Evolutionary conservation across 208 protist species (phyloP), one percentile per base, ranked within the genome.

Genomic region (Leishmania martiniquensis): DNA sequence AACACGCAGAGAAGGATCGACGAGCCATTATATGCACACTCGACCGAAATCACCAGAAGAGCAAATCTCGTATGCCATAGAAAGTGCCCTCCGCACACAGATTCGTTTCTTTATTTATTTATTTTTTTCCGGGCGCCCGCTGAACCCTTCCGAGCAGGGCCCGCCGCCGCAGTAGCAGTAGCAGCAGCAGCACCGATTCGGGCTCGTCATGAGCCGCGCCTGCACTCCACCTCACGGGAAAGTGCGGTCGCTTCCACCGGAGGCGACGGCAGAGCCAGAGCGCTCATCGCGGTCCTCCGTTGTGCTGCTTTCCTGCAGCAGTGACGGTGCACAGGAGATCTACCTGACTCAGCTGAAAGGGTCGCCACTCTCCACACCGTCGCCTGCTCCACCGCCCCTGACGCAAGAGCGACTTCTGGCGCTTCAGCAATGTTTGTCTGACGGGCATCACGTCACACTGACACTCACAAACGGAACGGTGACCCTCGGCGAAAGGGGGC

Each of bases 211-310:
- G 74, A 52, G 49, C n/a, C 47, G 74, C 39, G 47, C 49, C 74
- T 77, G 74, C 62, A 77, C 74, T n/a, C 59, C 74, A 13, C 62
- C 74, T 29, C 59, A n/a, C 52, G 22, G 52, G 13, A 6, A 12
- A 5, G 52, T 57, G 22, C 0, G 7, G 22, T 57, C 52, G 52
- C 52, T 22, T 15, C 22, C 52, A 57, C 52, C 7, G 15, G 52
- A 4, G 52, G 6, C 0, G 22, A 22, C 52, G 20, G 22, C 22
- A 57, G 52, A 22, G 5, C 52, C 22, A 22, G 52, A 57, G 52
- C 52, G n/a, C 22, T 12, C 52, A n/a, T 57, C 52, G 5, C 52
- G 22, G 22, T 57, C 52, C 5, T 57, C 52, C 6, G 52, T 57
- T 9, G 47, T 51, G 52, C 10, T 57, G 52, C 52, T 57, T 22